Evolutionary conservation across 163 green algal species (phyloP).

Genomic region (Volvox carteri): DNA sequence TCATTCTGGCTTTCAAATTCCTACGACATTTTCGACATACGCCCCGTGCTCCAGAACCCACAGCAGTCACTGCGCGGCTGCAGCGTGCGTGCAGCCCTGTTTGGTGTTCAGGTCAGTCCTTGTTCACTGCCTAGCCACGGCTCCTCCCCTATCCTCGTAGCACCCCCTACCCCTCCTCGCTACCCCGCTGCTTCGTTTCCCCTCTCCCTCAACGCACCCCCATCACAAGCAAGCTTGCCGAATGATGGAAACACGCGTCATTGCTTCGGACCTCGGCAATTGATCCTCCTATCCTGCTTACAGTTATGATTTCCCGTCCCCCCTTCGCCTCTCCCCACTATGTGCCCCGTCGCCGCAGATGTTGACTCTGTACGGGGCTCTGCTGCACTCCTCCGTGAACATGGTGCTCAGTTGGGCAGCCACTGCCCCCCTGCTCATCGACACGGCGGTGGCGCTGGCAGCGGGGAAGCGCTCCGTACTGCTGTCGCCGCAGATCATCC

Average conservation of each 20-base stretch:
- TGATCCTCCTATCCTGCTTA: too few relatives aligned
- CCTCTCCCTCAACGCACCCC: too few relatives aligned
- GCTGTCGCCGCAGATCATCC: slow-evolving; percentile 36
- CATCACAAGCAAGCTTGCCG: too few relatives aligned
- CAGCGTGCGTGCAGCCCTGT: slow-evolving; percentile 34
- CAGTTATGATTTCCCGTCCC: too few relatives aligned
- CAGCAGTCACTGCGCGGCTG: not conserved
- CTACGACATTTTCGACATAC: slow-evolving; percentile 47
- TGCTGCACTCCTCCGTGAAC: slow-evolving; percentile 51
- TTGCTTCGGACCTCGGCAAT: too few relatives aligned
- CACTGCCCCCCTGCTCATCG: slow-evolving; percentile 30
- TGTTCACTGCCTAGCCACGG: too few relatives aligned
- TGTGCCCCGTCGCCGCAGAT: not conserved
- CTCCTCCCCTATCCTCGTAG: too few relatives aligned
- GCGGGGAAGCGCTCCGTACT: slow-evolving; percentile 19
- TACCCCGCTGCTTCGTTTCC: too few relatives aligned
- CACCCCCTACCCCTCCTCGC: too few relatives aligned
- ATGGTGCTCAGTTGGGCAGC: slow-evolving; percentile 39
- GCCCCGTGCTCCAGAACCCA: not conserved
- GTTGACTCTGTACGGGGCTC: slow-evolving; percentile 48
- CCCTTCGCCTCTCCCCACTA: not conserved
- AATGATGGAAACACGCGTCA: too few relatives aligned
- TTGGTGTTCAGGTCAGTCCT: slow-evolving; percentile 39
- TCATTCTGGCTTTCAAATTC: slow-evolving; percentile 34
- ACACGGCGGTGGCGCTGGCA: slow-evolving; percentile 16